These are phyloP conservation scores for Poronia punctata DNA, from an alignment of 495 filamentous ascomycete species.

Conservation along the genomic window DNA sequence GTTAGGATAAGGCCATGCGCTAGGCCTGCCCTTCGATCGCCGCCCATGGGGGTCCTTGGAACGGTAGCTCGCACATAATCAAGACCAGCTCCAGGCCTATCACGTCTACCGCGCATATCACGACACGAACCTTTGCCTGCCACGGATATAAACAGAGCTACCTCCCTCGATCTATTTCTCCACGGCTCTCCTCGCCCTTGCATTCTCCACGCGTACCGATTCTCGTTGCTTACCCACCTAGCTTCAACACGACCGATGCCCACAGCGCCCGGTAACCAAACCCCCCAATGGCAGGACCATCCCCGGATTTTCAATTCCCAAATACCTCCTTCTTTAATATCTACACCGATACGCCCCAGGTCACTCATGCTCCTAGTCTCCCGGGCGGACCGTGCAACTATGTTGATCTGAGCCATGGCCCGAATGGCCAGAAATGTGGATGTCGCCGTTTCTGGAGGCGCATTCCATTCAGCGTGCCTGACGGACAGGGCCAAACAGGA, in stretches of 20 bases:
- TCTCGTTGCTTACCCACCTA: too few species aligned
- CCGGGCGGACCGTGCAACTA: conserved; percentile 57
- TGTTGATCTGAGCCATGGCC: conserved; percentile 43
- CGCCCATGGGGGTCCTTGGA: conserved; percentile 30
- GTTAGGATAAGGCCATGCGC: conserved; percentile 38
- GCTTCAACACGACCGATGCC: conserved; percentile 24
- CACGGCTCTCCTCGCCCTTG: conserved; percentile 7
- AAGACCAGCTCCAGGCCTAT: conserved; percentile 13
- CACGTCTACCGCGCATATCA: too few species aligned
- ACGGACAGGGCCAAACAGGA: conserved; percentile 19
- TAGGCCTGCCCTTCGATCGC: conserved; percentile 31
- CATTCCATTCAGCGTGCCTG: conserved; percentile 19
- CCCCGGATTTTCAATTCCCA: conserved; percentile 32
- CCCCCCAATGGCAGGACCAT: conserved; percentile 44
- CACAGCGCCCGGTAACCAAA: conserved; percentile 16
- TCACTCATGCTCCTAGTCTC: conserved; percentile 27
- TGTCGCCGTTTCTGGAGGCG: conserved; percentile 61
- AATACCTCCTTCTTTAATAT: conserved; percentile 44
- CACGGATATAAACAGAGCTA: conserved; percentile 20
- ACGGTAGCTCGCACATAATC: conserved; percentile 20
- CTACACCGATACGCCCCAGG: conserved; percentile 35
- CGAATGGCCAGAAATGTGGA: conserved; percentile 47
- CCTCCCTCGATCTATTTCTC: conserved; percentile 15
- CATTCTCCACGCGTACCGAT: conserved; percentile 10
- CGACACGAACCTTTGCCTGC: background rate